Percentiles rank a stretch among this genome's conserved stretches.
These are phyloP conservation scores for Carex parvula DNA, from an alignment of 176 grass and related monocot genomes.

Conservation along the genomic window DNA sequence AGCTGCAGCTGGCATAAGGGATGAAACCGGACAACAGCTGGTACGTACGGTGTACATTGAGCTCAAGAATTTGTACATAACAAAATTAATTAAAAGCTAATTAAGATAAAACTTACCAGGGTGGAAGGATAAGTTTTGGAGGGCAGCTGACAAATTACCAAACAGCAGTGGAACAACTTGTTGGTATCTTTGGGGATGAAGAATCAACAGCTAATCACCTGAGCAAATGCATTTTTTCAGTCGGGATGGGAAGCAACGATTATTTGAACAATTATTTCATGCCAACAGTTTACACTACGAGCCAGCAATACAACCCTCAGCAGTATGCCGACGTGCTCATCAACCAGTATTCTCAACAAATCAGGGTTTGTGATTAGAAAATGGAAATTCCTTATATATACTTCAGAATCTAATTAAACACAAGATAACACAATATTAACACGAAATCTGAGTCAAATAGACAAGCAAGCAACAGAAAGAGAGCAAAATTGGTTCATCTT, in stretches of 20 bases:
- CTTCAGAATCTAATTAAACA: background rate
- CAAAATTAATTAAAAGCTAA: background rate
- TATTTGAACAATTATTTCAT: slow-evolving; percentile 99
- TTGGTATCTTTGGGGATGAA: slow-evolving; percentile 60
- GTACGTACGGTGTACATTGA: slow-evolving; percentile 26
- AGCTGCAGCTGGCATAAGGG: slow-evolving; percentile 78
- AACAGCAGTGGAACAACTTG: slow-evolving; percentile 58
- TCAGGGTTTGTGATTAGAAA: slow-evolving; percentile 28
- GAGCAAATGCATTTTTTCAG: slow-evolving; percentile 84
- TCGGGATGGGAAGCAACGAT: slow-evolving; percentile 94
- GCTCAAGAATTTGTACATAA: background rate
- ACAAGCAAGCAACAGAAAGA: background rate
- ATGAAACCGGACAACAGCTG: slow-evolving; percentile 83
- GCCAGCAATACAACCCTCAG: slow-evolving; percentile 63
- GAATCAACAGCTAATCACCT: slow-evolving; percentile 60
- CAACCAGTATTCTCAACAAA: slow-evolving; percentile 59
- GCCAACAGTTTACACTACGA: slow-evolving; percentile 52
- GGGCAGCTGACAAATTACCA: slow-evolving; percentile 80
- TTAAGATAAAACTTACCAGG: slow-evolving; percentile 30
- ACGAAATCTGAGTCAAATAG: background rate
- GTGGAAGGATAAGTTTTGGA: slow-evolving; percentile 47
- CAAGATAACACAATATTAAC: background rate
- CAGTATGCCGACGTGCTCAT: slow-evolving; percentile 65
- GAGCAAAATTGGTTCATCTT: background rate
- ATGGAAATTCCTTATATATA: background rate